phyloP scores from a whole-genome alignment of 345 rosid genomes.

The Heritiera fomes region DNA sequence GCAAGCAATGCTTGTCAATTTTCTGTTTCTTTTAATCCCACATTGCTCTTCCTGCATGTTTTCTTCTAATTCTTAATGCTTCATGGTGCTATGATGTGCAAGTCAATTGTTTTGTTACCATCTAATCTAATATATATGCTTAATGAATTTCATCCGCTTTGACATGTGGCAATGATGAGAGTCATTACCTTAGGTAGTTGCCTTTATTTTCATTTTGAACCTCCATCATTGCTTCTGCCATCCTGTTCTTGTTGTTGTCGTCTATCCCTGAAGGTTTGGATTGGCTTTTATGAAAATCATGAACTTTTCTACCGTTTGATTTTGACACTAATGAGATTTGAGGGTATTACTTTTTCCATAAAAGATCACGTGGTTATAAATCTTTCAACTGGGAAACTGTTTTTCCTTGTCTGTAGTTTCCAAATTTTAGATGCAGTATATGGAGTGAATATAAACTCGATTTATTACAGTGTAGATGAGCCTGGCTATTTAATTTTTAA shows the following conservation, averaged over 20 bases:
- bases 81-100: background rate
- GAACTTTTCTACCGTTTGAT: background rate
- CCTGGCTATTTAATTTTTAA: no score
- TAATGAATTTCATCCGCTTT: background rate
- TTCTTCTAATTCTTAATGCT: background rate
- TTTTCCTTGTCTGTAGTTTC: background rate
- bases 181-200: background rate
- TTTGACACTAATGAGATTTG: background rate
- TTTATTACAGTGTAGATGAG: no score
- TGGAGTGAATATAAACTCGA: no score
- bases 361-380: background rate
- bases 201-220: background rate
- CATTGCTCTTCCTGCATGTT: background rate
- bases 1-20: background rate
- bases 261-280: background rate
- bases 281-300: conserved; percentile 2
- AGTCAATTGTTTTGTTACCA: background rate
- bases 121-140: background rate
- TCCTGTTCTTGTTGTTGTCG: background rate
- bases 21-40: background rate
- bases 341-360: background rate
- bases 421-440: conserved; percentile 3
- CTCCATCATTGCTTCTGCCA: background rate
- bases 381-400: background rate
- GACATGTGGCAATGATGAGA: background rate